Evolutionary conservation across 192 early-diverging fungal species (phyloP), one percentile per base, ranked within the genome.

Genomic region (Geranomyces variabilis): DNA sequence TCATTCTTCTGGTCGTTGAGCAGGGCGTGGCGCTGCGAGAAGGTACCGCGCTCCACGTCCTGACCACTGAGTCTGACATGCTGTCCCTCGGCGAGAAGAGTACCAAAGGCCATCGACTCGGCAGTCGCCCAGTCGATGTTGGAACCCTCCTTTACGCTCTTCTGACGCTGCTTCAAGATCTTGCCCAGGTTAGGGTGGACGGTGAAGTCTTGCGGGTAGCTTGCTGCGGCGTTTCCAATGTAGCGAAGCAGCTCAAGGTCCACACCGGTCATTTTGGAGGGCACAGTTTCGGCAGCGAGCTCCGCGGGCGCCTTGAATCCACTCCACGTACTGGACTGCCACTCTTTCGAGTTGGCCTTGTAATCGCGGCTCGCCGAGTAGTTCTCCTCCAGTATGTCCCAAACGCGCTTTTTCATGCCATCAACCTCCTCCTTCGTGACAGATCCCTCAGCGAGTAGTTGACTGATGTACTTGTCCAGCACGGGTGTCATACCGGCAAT

Each of bases 41-140:
- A 99, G 24, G 97, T 99, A 62, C 97, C 97, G 80, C 97, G 93
- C 84, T 99, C 97, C 63, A 93, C 92, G 87, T 99, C 97, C 84
- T 99, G 97, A 53, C 97, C 97, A 66, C 91, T 91, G 41, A 99
- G 83, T 67, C 71, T 90, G 66, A 96, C 89, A 75, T 96, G 94
- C 77, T 93, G 92, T 70, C 93, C 93, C 77, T 97, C 95, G 15
- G 91, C 75, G 63, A 99, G 86, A 57, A 99, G 89, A 10, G 91
- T 84, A 43, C 95, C 97, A 77, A 93, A 96, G 4, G 97, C 93
- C 76, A 99, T 86, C 43, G 90, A 81, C 84, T 99, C 97, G 48
- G 93, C 97, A 7, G 95, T 93, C 19, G 95, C 89, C 95, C 94
- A 96, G 80, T 99, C 97, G 69, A 99, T 93, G 71, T 90, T 90